Base-by-base conservation (phyloP, 1,284 basidiomycete species). In the Trametes polyzona region DNA sequence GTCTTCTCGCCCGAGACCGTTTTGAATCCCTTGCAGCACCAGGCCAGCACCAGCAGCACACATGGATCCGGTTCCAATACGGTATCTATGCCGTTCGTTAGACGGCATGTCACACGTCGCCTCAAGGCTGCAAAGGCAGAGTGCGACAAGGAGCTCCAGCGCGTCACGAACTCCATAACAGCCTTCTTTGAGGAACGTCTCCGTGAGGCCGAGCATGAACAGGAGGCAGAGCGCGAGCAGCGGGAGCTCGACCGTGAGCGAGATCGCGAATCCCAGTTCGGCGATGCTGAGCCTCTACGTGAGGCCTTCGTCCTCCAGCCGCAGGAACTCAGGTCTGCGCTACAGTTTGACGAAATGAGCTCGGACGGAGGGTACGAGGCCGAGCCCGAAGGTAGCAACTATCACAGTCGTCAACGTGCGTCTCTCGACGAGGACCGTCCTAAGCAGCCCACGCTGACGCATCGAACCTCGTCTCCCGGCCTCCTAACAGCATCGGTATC, bases 111-210 rank as follows among this genome's bases (percentile, higher is more conserved):
- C 67, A 93, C 92, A 44, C 87, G 95, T 66, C 90, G 96, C 53
- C 87, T 98, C 72, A 92, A 91, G 73, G 90, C 90, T 1, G 95
- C 96, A 57, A 99, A 99, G 79, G 87, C 91, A 52, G 91, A 93
- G 64, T 99, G 96, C 78, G 95, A 99, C 82, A 92, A 92, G 76
- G 95, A 97, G 69, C 83, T 99, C 11, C 87, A 90, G 69, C 89
- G 93, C 66, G 92, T 98, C 67, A 92, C 96, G 52, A 89, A 92
- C 71, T 92, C 88, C 57, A 95, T 99, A 78, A 96, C 96, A 59
- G 76, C 86, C 27, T 98, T 94, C 76, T 97, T 98, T 65, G 96
- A 99, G 75, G 89, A 94, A 68, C 84, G 89, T 63, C 82, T 96
- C 47, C 80, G 89, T 49, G 87, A 91, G 61, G 81, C 78, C 57